These are phyloP conservation scores for Mortierella claussenii DNA, from an alignment of 192 early-diverging fungal genomes.

Conservation along the genomic window DNA sequence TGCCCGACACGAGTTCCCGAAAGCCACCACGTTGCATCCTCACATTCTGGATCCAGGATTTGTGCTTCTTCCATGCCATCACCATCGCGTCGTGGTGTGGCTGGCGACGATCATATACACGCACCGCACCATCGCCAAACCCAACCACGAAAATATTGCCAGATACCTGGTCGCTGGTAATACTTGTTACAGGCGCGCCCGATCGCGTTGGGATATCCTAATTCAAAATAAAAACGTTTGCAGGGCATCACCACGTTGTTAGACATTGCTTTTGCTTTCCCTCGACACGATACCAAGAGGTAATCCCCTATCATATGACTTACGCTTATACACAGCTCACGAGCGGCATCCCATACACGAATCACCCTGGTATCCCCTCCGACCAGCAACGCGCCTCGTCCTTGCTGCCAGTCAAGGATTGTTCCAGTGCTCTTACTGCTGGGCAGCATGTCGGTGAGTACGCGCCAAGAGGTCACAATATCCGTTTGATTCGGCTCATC, in stretches of 20 bases:
- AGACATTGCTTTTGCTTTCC: too few relatives aligned
- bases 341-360: conserved; percentile 84
- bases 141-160: conserved; percentile 78
- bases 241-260: too few relatives aligned
- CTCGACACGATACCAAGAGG: background rate
- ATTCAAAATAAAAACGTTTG: background rate
- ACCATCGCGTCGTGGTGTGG: conserved; percentile 65
- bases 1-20: conserved; percentile 75
- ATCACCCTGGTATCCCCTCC: conserved; percentile 75
- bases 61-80: conserved; percentile 69
- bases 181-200: conserved; percentile 65
- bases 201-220: conserved; percentile 70
- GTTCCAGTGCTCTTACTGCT: conserved; percentile 67
- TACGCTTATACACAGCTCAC: conserved; percentile 77
- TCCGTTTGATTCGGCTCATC: conserved; percentile 65
- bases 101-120: conserved; percentile 75
- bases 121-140: conserved; percentile 77
- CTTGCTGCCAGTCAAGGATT: conserved; percentile 85
- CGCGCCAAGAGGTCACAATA: conserved; percentile 81
- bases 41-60: conserved; percentile 65
- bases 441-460: conserved; percentile 73
- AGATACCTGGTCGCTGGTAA: conserved; percentile 70
- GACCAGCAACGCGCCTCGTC: conserved; percentile 69
- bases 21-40: conserved; percentile 63
- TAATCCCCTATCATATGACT: conserved; percentile 16